These are phyloP conservation scores for Globisporangium spinosum DNA, from an alignment of 352 stramenopile genomes.

Conservation along the genomic window DNA sequence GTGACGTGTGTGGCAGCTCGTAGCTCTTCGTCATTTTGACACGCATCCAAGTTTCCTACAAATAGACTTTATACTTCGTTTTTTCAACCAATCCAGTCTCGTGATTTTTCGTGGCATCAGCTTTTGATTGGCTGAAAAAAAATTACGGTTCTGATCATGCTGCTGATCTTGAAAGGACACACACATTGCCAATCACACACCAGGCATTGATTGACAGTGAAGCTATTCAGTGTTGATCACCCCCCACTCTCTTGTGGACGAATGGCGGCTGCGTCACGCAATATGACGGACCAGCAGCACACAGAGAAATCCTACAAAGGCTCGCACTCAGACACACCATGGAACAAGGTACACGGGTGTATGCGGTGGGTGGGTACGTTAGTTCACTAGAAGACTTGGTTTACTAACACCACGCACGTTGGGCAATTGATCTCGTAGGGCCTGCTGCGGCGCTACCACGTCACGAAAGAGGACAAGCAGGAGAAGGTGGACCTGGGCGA, in stretches of 20 bases:
- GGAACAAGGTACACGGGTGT: conserved; percentile 38
- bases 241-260: neutral
- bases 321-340: conserved; percentile 44
- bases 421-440: conserved; percentile 20
- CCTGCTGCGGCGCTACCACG: conserved; percentile 47
- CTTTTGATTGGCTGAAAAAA: neutral
- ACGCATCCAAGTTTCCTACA: conserved; percentile 1
- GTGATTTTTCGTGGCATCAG: neutral
- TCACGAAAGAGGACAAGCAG: conserved; percentile 45
- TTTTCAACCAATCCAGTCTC: neutral
- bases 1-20: conserved; percentile 5
- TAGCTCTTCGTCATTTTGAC: conserved; percentile 7
- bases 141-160: neutral
- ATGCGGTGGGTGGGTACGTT: neutral
- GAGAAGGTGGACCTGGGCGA: conserved; percentile 37
- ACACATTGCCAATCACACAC: neutral
- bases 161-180: conserved; percentile 5
- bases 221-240: neutral
- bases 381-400: neutral
- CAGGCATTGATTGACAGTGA: neutral
- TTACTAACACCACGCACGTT: neutral
- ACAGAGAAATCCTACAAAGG: conserved; percentile 56
- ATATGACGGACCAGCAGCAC: conserved; percentile 4
- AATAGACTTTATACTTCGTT: conserved; percentile 6
- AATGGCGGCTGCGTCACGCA: neutral